Conservation (phyloP, 768 basidiomycete genomes). For the Russula sp. region DNA sequence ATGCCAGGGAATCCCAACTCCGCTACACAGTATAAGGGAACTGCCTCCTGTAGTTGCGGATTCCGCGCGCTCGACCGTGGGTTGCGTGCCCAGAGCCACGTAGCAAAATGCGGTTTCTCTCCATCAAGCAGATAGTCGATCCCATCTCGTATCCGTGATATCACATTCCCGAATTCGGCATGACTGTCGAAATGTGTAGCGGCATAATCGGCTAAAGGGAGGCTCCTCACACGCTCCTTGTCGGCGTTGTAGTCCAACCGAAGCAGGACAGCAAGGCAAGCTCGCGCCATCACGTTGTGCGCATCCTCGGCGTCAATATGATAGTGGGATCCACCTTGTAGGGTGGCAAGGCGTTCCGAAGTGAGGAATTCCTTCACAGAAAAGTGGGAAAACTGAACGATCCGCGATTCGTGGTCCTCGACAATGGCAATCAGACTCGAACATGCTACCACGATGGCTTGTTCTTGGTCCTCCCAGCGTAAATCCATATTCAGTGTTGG, state of each 20-base stretch:
- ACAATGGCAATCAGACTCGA: not conserved
- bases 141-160: not conserved
- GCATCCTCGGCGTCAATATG: not conserved
- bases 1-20: too few species aligned
- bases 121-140: not conserved
- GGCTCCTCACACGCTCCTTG: not conserved
- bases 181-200: not conserved
- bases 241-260: not conserved
- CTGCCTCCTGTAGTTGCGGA: not conserved
- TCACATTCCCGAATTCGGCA: not conserved
- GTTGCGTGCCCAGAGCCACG: not conserved
- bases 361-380: constrained; percentile 5
- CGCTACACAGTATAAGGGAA: too few species aligned
- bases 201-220: not conserved
- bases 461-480: not conserved
- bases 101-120: not conserved
- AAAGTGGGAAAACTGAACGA: constrained; percentile 7
- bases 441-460: not conserved
- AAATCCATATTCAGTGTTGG: not conserved
- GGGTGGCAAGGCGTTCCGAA: not conserved
- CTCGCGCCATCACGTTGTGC: not conserved
- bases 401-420: not conserved
- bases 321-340: not conserved
- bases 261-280: not conserved
- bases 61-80: not conserved